Conservation (phyloP, 768 basidiomycete species). For the Rhizopogon vinicolor region DNA sequence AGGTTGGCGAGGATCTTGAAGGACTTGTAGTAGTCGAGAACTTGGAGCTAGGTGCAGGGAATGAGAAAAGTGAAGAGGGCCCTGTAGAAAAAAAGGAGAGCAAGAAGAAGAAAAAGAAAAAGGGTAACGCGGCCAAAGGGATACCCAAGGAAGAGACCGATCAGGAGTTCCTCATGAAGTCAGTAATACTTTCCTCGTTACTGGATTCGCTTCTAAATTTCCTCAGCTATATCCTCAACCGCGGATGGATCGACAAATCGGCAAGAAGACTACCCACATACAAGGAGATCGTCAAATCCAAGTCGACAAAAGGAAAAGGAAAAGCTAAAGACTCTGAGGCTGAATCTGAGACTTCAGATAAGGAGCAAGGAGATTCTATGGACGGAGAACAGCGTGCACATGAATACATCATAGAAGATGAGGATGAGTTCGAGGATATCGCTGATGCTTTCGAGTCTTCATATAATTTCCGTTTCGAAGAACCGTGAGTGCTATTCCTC, state of each 20-base stretch:
- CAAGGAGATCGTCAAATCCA: constrained; percentile 58
- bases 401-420: constrained; percentile 41
- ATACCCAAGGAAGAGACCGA: constrained; percentile 16
- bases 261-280: constrained; percentile 79
- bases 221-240: constrained; percentile 88
- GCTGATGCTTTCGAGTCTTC: constrained; percentile 92
- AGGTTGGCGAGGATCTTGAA: constrained; percentile 72
- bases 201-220: neutral
- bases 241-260: constrained; percentile 92
- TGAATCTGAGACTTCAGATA: constrained; percentile 17
- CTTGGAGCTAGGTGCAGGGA: constrained; percentile 9
- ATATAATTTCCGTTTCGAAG: constrained; percentile 98
- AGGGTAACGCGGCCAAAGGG: constrained; percentile 25
- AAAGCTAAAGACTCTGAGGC: constrained; percentile 2
- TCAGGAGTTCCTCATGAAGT: constrained; percentile 91
- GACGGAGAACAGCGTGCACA: constrained; percentile 22
- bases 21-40: constrained; percentile 56
- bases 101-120: constrained; percentile 32
- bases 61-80: constrained; percentile 24
- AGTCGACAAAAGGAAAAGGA: constrained; percentile 9
- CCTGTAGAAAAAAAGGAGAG: constrained; percentile 21
- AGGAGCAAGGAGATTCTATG: constrained; percentile 19
- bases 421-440: constrained; percentile 84
- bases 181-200: constrained; percentile 23
- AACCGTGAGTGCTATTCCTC: constrained; percentile 58